Conservation (phyloP, 164 flowering plant species). For the Cinnamomum micranthum region DNA sequence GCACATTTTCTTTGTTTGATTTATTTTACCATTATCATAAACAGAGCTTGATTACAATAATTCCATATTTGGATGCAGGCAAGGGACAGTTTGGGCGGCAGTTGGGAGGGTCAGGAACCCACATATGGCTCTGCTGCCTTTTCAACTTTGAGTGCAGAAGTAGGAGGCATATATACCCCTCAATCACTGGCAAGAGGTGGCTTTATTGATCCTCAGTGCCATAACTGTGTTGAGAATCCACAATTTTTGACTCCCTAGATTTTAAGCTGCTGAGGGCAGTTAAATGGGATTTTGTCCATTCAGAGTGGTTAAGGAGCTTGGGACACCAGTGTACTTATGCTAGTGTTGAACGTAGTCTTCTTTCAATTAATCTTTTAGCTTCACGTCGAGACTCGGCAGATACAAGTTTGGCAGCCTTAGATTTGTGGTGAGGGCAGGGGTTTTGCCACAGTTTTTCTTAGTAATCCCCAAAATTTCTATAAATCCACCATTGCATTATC, state of each 20-base stretch:
- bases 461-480: neutral
- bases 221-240: neutral
- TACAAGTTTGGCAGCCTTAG: slow-evolving; percentile 14
- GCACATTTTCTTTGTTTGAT: neutral
- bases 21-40: too few relatives aligned
- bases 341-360: neutral
- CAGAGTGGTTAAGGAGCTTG: neutral
- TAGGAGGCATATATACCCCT: neutral
- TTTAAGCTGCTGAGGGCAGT: neutral
- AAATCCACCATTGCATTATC: neutral
- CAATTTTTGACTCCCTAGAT: neutral
- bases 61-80: neutral
- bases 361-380: slow-evolving; percentile 7
- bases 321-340: neutral
- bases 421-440: slow-evolving; percentile 21
- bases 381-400: slow-evolving; percentile 9
- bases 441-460: neutral
- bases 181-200: neutral
- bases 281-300: neutral
- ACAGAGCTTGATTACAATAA: neutral
- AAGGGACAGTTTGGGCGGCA: neutral
- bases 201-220: neutral
- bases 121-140: neutral
- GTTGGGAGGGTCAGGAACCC: neutral
- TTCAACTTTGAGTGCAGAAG: neutral